A percentile compares a stretch with the other conserved stretches of the same genome.
Evolutionary conservation across 192 early-diverging fungal species (phyloP).

Genomic region (Coemansia sp.): DNA sequence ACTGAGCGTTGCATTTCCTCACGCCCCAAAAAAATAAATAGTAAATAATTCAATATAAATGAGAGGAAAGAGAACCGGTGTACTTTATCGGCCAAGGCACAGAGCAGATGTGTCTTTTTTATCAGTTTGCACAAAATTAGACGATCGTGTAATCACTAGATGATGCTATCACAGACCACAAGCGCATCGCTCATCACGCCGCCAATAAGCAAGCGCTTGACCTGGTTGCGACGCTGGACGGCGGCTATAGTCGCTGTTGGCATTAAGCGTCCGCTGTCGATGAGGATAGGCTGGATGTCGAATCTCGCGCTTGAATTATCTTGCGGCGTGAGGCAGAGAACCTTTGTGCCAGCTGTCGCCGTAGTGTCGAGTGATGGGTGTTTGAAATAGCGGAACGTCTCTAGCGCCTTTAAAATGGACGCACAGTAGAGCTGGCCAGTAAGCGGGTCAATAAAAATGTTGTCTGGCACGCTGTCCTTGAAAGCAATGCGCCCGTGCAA

Average conservation of each 20-base stretch:
- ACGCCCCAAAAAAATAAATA: not conserved
- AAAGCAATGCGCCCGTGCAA: conserved; percentile 28
- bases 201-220: conserved; percentile 42
- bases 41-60: not conserved
- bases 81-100: not conserved
- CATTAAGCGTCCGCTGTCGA: conserved; percentile 48
- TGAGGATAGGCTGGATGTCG: conserved; percentile 29
- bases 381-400: conserved; percentile 34
- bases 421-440: conserved; percentile 52
- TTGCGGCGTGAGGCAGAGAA: conserved; percentile 33
- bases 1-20: conserved; percentile 3
- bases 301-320: conserved; percentile 13
- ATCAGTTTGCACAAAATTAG: not conserved
- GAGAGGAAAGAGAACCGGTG: not conserved
- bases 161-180: conserved; percentile 21
- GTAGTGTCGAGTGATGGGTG: conserved; percentile 42
- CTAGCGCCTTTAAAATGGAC: conserved; percentile 26
- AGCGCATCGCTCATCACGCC: conserved; percentile 44
- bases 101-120: not conserved
- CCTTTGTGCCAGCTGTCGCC: conserved; percentile 26
- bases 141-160: conserved; percentile 5
- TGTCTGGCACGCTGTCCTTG: conserved; percentile 40
- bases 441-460: conserved; percentile 38
- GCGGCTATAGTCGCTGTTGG: conserved; percentile 50
- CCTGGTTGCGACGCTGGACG: conserved; percentile 43